Base-by-base conservation (phyloP, 805 yeast genomes). In the Suhomyces vadensis region DNA sequence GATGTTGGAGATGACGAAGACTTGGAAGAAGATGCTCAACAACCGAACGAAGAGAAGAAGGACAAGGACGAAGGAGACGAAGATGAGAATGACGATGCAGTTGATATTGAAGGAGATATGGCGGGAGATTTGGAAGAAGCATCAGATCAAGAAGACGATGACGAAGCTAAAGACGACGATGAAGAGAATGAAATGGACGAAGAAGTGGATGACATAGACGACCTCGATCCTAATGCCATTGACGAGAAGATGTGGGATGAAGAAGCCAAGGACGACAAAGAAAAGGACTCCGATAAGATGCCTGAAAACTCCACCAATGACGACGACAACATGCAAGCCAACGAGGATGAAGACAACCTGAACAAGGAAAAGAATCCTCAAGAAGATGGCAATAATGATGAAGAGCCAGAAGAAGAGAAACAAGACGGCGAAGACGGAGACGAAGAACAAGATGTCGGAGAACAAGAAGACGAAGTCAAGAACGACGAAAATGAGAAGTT, bases 171-270 rank as follows among this genome's bases (percentile, higher is more conserved):
- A 19, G 55, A 63, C 3, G 68, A 63, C 5, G 67, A 56, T 4
- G 65, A 83, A 5, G 84, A 54, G 5, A 56, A 86, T 37, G 95
- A 87, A 2, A 57, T 87, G 43, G 97, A 91, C 58, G 97, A 91
- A 51, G 92, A 90, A 58, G 76, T 90, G 33, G 97, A 92, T 51
- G 87, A 91, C 56, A 67, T 92, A 24, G 95, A 87, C 61, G 95
- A 89, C 44, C 73, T 85, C 50, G 98, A 91, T 72, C 96, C 96
- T 1, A 88, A 90, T 65, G 96, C 96, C 3, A 81, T 92, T 39
- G 98, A 92, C 61, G 97, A 92, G 53, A 92, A 89, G 67, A 89
- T 89, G 96, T 92, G 98, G 96, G 94, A 92, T 57, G 97, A 91
- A 57, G 90, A 92, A 60, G 87, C 85, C 9, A 77, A 82, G 44